These are phyloP conservation scores for Triticum dicoccoides DNA, from an alignment of 176 grass and related monocot species.

Conservation along the genomic window DNA sequence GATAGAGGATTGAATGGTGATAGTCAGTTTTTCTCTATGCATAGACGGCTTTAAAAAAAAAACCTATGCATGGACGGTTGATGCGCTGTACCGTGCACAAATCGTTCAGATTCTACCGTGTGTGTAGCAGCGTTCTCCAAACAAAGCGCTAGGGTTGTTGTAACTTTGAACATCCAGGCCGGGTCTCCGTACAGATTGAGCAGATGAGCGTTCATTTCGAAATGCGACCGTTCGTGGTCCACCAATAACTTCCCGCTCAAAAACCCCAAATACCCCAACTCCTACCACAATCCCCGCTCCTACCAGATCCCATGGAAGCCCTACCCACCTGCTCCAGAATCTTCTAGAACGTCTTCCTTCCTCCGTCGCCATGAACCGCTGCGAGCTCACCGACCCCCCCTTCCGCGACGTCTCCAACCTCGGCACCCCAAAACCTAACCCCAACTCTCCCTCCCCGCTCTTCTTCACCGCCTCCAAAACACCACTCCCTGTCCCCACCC, in stretches of 20 bases:
- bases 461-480: constrained; percentile 46
- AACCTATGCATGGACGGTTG: too few relatives aligned
- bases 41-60: too few relatives aligned
- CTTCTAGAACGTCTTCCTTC: background rate
- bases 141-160: too few relatives aligned
- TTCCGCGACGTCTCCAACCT: constrained; percentile 65
- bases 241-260: constrained; percentile 7
- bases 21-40: too few relatives aligned
- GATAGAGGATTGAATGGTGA: too few relatives aligned
- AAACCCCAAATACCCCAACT: background rate
- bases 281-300: background rate
- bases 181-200: background rate
- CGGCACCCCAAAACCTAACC: constrained; percentile 37
- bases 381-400: constrained; percentile 17
- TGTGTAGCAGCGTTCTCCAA: too few relatives aligned
- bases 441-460: constrained; percentile 30
- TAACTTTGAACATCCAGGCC: background rate
- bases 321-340: background rate
- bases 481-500: background rate
- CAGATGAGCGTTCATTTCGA: constrained; percentile 22
- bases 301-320: background rate
- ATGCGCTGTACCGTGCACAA: too few relatives aligned
- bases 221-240: constrained; percentile 34
- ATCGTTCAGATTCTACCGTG: too few relatives aligned
- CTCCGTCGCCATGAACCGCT: constrained; percentile 27